Evolutionary conservation across 495 filamentous ascomycete genomes (phyloP), one percentile per base, ranked within the genome.

Genomic region (Xylaria venustula): DNA sequence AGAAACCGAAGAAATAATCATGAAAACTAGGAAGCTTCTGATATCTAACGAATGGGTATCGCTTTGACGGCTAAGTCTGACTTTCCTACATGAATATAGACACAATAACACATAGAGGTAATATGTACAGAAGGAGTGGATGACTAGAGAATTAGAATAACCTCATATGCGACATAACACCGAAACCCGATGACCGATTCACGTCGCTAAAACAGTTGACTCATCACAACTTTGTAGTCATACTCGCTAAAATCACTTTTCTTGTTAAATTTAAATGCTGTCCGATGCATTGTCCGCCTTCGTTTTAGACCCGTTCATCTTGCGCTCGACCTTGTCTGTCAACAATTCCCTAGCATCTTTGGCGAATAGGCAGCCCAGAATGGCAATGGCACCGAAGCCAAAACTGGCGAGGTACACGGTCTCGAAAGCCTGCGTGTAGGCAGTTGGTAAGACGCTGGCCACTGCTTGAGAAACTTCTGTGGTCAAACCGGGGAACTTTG

Each of bases 371-470:
- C 77, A 72, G 12, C 74, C 74, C 42, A 81, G 52, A 20, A 83
- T 72, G 7, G 77, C 68, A 32, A 80, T 59, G 12, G 66, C 72
- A 19, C 75, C 74, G 57, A 84, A 84, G 0, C 77, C 73, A 52
- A 83, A 73, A 49, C 72, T 79, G 2, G 75, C 74, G 19, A 78
- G 74, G 49, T 79, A 84, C 3, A 83, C 78, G 12, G 75, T 76
- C 49, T 68, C 65, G 64, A 81, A 81, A 2, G 73, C 71, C 40
- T 75, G 60, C 8, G 77, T 66, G 60, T 78, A 79, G 1, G 79
- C 79, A 1, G 62, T 67, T 30, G 70, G 73, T 1, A 73, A 48
- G 19, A 76, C 75, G 1, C 63, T 63, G 17, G 60, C 65, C 1
- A 81, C 73, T 2, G 72, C 75, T 0, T 68, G 67, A 7, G 69